phyloP scores from a whole-genome alignment of 78 protist genomes.

The Monosiga brevicollis region DNA sequence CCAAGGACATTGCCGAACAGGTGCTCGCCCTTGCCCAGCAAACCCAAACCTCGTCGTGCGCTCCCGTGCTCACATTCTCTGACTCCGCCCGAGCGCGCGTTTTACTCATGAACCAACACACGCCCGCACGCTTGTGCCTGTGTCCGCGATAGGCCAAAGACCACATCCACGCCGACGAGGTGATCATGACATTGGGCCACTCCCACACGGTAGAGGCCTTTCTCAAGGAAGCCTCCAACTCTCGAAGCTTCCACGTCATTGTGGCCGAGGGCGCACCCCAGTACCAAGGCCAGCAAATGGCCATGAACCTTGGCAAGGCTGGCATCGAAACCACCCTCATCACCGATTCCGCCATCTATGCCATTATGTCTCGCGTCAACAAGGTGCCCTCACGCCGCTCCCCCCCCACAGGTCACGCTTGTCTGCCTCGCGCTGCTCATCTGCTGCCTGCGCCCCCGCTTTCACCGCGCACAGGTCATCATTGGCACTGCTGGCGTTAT shows the following conservation, averaged over 20 bases:
- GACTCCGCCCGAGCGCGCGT: no score
- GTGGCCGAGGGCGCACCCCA: conserved; percentile 45
- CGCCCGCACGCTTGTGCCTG: no score
- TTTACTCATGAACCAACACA: no score
- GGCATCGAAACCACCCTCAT: conserved; percentile 60
- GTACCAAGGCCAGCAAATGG: conserved; percentile 51
- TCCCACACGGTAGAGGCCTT: conserved; percentile 57
- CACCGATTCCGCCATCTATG: conserved; percentile 74
- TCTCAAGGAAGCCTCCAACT: conserved; percentile 38
- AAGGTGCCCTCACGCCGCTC: no score
- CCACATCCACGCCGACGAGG: conserved; percentile 17
- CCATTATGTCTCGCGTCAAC: conserved; percentile 86
- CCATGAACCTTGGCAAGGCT: conserved; percentile 36
- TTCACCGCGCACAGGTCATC: conserved; percentile 23
- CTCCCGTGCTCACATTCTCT: no score
- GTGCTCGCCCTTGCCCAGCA: no score
- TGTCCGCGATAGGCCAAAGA: no score
- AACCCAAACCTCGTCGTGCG: no score
- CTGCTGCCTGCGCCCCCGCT: no score
- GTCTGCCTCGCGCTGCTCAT: no score
- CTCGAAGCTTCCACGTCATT: conserved; percentile 49
- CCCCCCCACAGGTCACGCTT: no score
- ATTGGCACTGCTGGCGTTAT: conserved; percentile 53
- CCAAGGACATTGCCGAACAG: conserved; percentile 9
- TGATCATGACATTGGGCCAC: conserved; percentile 50